phyloP scores from a whole-genome alignment of 2,329 filamentous ascomycete genomes.

The Pseudocercospora vitis region DNA sequence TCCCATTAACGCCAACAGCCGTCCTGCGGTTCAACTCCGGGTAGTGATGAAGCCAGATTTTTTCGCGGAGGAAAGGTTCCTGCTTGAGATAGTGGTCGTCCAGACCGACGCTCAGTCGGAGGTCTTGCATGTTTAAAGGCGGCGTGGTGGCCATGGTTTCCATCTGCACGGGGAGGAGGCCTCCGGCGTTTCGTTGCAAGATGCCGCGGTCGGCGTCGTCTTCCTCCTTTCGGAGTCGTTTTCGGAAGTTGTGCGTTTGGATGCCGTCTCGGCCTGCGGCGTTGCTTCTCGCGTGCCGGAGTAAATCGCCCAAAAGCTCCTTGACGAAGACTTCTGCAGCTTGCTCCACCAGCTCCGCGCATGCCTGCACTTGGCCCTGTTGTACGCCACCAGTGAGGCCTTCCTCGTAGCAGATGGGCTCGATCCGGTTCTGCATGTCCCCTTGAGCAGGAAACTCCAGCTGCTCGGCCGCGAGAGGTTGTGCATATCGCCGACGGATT shows the following conservation, averaged over 20 bases:
- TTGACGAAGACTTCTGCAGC: slow-evolving; percentile 65
- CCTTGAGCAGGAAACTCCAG: slow-evolving; percentile 62
- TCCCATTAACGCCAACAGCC: slow-evolving; percentile 8
- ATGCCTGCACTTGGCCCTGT: slow-evolving; percentile 43
- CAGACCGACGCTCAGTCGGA: slow-evolving; percentile 73
- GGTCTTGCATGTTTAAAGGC: slow-evolving; percentile 73
- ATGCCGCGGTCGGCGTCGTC: slow-evolving; percentile 71
- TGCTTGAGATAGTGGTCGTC: slow-evolving; percentile 73
- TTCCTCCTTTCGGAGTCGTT: slow-evolving; percentile 74
- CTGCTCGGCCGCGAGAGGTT: slow-evolving; percentile 61
- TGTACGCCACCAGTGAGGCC: slow-evolving; percentile 51
- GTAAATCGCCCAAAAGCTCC: slow-evolving; percentile 57
- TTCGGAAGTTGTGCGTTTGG: slow-evolving; percentile 74
- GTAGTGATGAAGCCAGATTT: slow-evolving; percentile 53
- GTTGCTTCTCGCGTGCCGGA: slow-evolving; percentile 58
- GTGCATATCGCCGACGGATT: slow-evolving; percentile 64
- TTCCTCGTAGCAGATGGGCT: slow-evolving; percentile 66
- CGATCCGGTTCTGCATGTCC: slow-evolving; percentile 60
- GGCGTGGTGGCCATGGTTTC: slow-evolving; percentile 71
- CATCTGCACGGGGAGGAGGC: slow-evolving; percentile 76
- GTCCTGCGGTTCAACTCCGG: slow-evolving; percentile 21
- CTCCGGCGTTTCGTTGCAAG: slow-evolving; percentile 70
- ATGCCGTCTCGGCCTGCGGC: slow-evolving; percentile 51
- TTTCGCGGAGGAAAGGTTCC: slow-evolving; percentile 72
- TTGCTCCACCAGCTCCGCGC: slow-evolving; percentile 61